Percentiles rank a stretch among this genome's conserved stretches.
Evolutionary conservation across 768 basidiomycete genomes (phyloP).

Genomic region (Termitomyces sp.): DNA sequence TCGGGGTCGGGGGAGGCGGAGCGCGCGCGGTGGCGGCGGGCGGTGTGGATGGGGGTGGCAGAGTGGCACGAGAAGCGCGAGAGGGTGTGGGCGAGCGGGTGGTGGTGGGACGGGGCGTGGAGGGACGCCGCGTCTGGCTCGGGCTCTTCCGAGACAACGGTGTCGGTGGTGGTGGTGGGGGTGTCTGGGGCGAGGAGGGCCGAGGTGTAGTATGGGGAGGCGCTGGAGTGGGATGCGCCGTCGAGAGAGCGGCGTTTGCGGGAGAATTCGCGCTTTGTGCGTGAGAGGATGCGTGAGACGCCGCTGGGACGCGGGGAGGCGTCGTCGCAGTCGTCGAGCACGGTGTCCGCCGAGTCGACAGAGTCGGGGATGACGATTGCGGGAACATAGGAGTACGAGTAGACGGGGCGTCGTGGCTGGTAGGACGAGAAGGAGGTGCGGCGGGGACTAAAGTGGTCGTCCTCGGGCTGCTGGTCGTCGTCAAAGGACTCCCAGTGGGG

Average conservation of each 20-base stretch:
- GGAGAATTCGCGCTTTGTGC: constrained; percentile 11
- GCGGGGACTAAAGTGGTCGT: neutral
- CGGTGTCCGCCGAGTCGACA: constrained; percentile 20
- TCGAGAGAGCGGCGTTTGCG: constrained; percentile 13
- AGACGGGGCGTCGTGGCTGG: constrained; percentile 6
- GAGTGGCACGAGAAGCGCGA: constrained; percentile 1
- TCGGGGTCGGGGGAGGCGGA: neutral
- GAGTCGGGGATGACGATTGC: constrained; percentile 19
- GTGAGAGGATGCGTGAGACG: constrained; percentile 15
- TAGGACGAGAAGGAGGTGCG: constrained; percentile 9
- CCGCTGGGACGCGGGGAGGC: constrained; percentile 15
- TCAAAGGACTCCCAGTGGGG: constrained; percentile 28
- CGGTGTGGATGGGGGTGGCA: neutral
- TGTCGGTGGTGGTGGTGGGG: constrained; percentile 1
- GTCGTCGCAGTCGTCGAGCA: constrained; percentile 23
- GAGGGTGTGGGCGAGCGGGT: constrained; percentile 1
- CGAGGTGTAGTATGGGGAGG: constrained; percentile 5
- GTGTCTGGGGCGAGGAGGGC: constrained; percentile 4
- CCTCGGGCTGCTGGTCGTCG: constrained; percentile 18
- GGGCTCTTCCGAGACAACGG: neutral
- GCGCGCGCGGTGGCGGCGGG: neutral
- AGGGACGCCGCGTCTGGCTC: neutral
- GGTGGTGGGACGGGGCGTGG: constrained; percentile 3
- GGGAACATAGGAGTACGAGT: constrained; percentile 8
- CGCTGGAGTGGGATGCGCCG: neutral